Base-by-base conservation (phyloP, 345 rosid species). In the Aquilaria malaccensis region DNA sequence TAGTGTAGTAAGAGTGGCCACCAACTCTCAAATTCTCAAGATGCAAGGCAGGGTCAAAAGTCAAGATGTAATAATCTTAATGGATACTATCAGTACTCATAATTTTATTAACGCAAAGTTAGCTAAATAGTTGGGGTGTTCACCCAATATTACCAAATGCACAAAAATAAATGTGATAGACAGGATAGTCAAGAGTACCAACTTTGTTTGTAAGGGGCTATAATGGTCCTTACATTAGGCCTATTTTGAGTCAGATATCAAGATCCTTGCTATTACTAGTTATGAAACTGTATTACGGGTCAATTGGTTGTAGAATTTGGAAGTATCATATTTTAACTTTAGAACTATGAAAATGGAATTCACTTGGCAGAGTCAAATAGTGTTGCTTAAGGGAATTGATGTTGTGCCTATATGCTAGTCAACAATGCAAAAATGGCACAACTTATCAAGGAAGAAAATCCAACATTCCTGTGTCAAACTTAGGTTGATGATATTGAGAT, bases 191-290 rank as follows among this genome's bases (percentile, higher is more conserved):
- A 0, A 4, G 15, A 50, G 41, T 6, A 33, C 41, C 3, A 3
- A 2, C 41, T 2, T 33, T 7, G 4, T 52, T 11, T 2, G 1
- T 6, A 7, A 2, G 0, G 15, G 15, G 0, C 13, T 62, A 0
- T 0, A 2, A 0, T 12, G 51, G 14, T 0, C 2, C 0, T 2
- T 41, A 3, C 59, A 63, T 9, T 15, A 32, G 2, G 0, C 11
- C 0, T 1, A 7, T 2, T 1, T 57, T 12, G 2, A 0, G 2
- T 2, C 9, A 0, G 50, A 46, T 0, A 14, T 61, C 2, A 52
- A 7, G 2, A 14, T 68, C 2, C 1, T 60, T 0, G 41, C 61
- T 0, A 6, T 68, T 6, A 45, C 22, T 2, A 56, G 55, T 0
- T 33, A 22, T 54, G 66, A 61, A 7, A 4, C n/a, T 0, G 50